Conservation (phyloP, 306 rosid species). For the Astragalus membranaceus region DNA sequence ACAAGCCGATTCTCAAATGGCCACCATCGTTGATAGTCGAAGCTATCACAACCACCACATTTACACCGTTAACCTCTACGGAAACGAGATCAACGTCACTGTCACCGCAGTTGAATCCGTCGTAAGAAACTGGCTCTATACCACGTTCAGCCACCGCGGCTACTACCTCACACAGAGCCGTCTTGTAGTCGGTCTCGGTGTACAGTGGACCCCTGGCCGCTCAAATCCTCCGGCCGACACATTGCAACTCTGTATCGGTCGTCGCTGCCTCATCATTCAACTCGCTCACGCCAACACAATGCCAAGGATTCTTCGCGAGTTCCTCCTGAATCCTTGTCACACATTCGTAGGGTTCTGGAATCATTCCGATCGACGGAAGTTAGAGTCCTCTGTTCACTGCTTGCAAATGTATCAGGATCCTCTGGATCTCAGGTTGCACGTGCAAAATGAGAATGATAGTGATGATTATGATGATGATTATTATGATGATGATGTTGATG, state of each 20-base stretch:
- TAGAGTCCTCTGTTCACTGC: neutral
- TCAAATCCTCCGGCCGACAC: slow-evolving; percentile 9
- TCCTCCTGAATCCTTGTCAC: neutral
- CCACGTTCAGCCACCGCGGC: neutral
- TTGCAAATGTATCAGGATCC: neutral
- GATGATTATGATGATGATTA: neutral
- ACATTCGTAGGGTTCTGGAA: slow-evolving; percentile 34
- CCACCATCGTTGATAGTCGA: neutral
- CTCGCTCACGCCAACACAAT: neutral
- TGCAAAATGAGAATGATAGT: neutral
- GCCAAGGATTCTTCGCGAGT: neutral
- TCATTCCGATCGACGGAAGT: slow-evolving; percentile 5
- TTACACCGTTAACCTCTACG: neutral
- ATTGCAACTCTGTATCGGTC: slow-evolving; percentile 37
- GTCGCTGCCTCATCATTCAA: slow-evolving; percentile 34
- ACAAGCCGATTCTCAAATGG: neutral
- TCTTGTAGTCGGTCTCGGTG: slow-evolving; percentile 43
- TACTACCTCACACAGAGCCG: neutral
- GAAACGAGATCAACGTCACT: neutral
- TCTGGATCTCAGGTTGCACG: neutral
- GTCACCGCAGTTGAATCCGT: slow-evolving; percentile 25
- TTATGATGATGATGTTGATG: no score
- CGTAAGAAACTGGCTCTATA: slow-evolving; percentile 23
- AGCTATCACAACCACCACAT: neutral
- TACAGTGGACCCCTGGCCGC: slow-evolving; percentile 33